These are phyloP conservation scores for Trypanosoma boissoni DNA, from an alignment of 208 protist genomes.

Conservation along the genomic window DNA sequence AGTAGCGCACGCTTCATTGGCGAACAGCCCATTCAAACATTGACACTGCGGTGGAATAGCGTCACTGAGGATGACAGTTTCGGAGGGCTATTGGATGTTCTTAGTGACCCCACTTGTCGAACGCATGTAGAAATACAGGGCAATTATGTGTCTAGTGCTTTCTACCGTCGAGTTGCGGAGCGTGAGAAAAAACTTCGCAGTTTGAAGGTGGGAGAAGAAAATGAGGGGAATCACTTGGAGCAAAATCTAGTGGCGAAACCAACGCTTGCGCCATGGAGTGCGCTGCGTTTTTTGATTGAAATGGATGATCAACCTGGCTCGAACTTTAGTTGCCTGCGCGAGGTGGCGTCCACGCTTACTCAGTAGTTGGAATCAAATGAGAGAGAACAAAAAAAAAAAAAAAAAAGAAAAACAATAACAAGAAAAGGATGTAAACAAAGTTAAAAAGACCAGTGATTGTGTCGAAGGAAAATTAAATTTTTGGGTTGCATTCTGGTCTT, in stretches of 20 bases:
- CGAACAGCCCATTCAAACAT: conserved; percentile 12
- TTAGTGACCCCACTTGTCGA: conserved; percentile 1
- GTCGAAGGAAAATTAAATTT: too few species aligned
- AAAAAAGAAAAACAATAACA: not conserved
- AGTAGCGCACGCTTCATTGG: not conserved
- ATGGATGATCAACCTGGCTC: too few species aligned
- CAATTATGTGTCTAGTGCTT: conserved; percentile 21
- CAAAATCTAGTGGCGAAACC: too few species aligned
- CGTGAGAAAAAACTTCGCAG: not conserved
- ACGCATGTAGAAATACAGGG: conserved; percentile 6
- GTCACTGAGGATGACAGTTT: conserved; percentile 27
- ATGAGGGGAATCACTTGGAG: too few species aligned
- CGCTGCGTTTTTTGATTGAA: too few species aligned
- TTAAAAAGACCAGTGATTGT: too few species aligned
- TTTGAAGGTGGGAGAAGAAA: too few species aligned
- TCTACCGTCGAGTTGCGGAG: conserved; percentile 2
- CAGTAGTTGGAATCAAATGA: not conserved
- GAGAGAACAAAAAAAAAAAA: conserved; percentile 1
- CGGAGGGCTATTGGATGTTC: conserved; percentile 2
- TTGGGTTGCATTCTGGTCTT: too few species aligned
- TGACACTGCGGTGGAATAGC: conserved; percentile 36
- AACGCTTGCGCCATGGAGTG: too few species aligned
- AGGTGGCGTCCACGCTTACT: too few species aligned
- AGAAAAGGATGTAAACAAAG: not conserved
- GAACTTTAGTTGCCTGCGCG: too few species aligned